Evolutionary conservation across 1,139 yeast species (phyloP), one percentile per base, ranked within the genome.

Genomic region (Blastobotrys indianensis): DNA sequence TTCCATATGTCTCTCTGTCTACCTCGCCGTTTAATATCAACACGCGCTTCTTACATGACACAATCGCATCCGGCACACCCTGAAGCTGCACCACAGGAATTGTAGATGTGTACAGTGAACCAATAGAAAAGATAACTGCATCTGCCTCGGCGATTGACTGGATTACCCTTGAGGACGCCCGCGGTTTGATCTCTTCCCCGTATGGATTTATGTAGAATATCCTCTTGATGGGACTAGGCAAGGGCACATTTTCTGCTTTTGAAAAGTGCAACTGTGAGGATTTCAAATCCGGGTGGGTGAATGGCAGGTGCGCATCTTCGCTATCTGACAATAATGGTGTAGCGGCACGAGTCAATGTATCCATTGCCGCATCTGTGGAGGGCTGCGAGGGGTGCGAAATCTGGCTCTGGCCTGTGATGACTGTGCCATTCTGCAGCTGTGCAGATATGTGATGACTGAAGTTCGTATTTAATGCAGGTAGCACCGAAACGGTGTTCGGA

Each of bases 401-500:
- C 59, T 88, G 95, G 2, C 94, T 83, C 63, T 90, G 97, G n/a
- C 97, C 97, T 0, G 94, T 84, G 32, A 90, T 83, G 2, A 84
- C 70, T 6, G 76, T 69, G 1, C 94, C 95, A 63, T 86, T 77
- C 34, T 71, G 69, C 36, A 90, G 68, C 33, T 76, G 57, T 0
- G 96, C 97, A 48, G 94, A 81, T 16, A 90, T 88, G 59, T 88
- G 95, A 55, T 86, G 86, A 16, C 90, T 81, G 65, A 84, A 85
- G 57, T 82, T 85, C 13, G 95, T 85, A 59, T 84, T 86, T 34
- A 88, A 70, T 51, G 95, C 87, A 0, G 97, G 95, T 10, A 86
- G 65, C 1, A 88, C 90, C 39, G 75, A 72, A 3, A 75, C 67
- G 11, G 69, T 63, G 2, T 76, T 64, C 30, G 79, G 76, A 2